Percentiles rank a stretch among this genome's conserved stretches.
Conservation (phyloP, 2,329 filamentous ascomycete species). For the Fusarium sp. region DNA sequence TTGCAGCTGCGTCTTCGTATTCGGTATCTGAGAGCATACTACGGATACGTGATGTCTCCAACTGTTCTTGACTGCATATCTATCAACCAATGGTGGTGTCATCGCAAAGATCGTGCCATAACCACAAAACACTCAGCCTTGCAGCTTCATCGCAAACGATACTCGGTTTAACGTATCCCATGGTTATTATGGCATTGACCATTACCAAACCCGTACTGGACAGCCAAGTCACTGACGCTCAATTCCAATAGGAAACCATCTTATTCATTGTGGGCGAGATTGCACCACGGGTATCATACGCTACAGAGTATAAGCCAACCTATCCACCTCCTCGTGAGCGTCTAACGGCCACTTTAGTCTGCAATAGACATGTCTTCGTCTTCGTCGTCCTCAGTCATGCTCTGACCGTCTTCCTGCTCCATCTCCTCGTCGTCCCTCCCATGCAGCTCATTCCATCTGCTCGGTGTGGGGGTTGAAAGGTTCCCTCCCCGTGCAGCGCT, state of each 20-base stretch:
- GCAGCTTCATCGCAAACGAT: not conserved
- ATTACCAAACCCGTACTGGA: not conserved
- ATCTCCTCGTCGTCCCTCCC: constrained; percentile 45
- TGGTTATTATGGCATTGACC: not conserved
- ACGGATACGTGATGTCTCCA: not conserved
- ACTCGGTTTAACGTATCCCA: not conserved
- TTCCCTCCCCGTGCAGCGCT: constrained; percentile 27
- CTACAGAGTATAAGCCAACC: not conserved
- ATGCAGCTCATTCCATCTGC: constrained; percentile 53
- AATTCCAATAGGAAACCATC: constrained; percentile 4
- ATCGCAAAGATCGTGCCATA: constrained; percentile 27
- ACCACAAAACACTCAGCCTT: not conserved
- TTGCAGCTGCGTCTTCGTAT: not conserved
- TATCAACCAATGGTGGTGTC: constrained; percentile 30
- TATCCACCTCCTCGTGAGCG: not conserved
- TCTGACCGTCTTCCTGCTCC: constrained; percentile 47
- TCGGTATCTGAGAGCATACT: not conserved
- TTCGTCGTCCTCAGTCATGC: constrained; percentile 48
- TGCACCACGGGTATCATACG: constrained; percentile 47
- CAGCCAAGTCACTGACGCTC: not conserved
- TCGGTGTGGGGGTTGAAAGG: constrained; percentile 55
- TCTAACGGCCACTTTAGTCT: constrained; percentile 23
- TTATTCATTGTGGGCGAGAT: constrained; percentile 26
- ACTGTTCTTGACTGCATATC: not conserved
- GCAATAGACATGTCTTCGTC: constrained; percentile 49